These are phyloP conservation scores for Phanerodontia chrysosporium DNA, from an alignment of 768 basidiomycete genomes.

Conservation along the genomic window DNA sequence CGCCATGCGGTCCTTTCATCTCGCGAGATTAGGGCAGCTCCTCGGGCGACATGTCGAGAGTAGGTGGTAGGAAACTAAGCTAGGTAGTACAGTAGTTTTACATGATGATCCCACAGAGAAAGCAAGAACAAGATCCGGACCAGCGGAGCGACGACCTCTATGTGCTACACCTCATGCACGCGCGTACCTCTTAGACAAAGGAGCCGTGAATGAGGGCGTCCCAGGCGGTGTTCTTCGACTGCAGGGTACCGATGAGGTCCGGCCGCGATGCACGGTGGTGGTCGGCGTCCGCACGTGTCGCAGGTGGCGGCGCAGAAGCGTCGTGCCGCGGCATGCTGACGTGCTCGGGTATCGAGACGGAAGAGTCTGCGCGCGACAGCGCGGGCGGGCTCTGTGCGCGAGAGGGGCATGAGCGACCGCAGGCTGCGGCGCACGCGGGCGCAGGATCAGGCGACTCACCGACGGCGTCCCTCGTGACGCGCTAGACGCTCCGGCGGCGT, in stretches of 20 bases:
- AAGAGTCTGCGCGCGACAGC: background rate
- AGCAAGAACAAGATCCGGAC: background rate
- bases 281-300: constrained; percentile 1
- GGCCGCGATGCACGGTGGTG: constrained; percentile 31
- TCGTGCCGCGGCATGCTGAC: constrained; percentile 2
- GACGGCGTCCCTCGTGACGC: background rate
- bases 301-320: background rate
- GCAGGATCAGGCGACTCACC: background rate
- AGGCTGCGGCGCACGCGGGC: background rate
- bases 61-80: no score
- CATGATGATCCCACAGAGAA: background rate
- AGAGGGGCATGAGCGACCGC: constrained; percentile 1
- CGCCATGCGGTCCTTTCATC: no score
- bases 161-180: background rate
- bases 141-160: background rate
- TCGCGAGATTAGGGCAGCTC: no score
- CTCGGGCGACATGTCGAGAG: no score
- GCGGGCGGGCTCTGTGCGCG: constrained; percentile 7
- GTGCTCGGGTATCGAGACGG: background rate
- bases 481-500: background rate
- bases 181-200: constrained; percentile 37
- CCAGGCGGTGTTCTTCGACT: constrained; percentile 63
- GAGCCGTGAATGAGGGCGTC: constrained; percentile 66
- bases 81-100: background rate
- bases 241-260: constrained; percentile 53